phyloP scores from a whole-genome alignment of 805 yeast genomes.

The Spathaspora boniae region DNA sequence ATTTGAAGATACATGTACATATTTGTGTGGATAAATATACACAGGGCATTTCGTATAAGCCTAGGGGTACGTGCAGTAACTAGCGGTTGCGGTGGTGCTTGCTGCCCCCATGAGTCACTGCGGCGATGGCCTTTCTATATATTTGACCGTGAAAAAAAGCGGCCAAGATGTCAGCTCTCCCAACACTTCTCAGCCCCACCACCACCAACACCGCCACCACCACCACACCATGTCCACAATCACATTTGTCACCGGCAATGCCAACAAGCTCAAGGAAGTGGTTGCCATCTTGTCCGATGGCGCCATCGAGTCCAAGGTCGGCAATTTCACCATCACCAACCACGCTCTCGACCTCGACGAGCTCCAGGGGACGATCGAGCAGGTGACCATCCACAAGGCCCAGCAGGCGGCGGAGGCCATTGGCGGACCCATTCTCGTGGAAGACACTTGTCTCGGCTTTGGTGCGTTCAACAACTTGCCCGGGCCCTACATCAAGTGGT shows the following conservation, averaged over 20 bases:
- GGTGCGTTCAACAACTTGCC: slow-evolving; percentile 78
- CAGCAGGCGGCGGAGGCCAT: slow-evolving; percentile 61
- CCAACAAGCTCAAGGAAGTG: slow-evolving; percentile 84
- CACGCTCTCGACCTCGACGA: slow-evolving; percentile 79
- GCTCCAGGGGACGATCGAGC: slow-evolving; percentile 82
- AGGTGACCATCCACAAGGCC: slow-evolving; percentile 80
- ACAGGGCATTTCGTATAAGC: too few relatives aligned
- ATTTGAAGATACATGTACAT: not conserved
- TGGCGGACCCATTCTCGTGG: slow-evolving; percentile 85
- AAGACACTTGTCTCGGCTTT: slow-evolving; percentile 89
- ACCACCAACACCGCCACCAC: not conserved
- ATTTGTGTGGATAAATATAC: not conserved
- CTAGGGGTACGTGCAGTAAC: too few relatives aligned
- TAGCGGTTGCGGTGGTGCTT: too few relatives aligned
- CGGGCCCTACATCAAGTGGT: slow-evolving; percentile 96
- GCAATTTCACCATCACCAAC: slow-evolving; percentile 53
- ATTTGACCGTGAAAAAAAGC: too few relatives aligned
- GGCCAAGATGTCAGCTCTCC: too few relatives aligned
- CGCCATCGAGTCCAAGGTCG: slow-evolving; percentile 32
- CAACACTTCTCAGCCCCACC: too few relatives aligned
- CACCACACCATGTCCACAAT: slow-evolving; percentile 27
- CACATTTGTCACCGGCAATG: slow-evolving; percentile 84
- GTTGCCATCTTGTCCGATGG: slow-evolving; percentile 56
- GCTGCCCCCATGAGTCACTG: too few relatives aligned
- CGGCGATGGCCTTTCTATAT: too few relatives aligned